Conservation (phyloP, 768 basidiomycete species). For the Imleria badia region DNA sequence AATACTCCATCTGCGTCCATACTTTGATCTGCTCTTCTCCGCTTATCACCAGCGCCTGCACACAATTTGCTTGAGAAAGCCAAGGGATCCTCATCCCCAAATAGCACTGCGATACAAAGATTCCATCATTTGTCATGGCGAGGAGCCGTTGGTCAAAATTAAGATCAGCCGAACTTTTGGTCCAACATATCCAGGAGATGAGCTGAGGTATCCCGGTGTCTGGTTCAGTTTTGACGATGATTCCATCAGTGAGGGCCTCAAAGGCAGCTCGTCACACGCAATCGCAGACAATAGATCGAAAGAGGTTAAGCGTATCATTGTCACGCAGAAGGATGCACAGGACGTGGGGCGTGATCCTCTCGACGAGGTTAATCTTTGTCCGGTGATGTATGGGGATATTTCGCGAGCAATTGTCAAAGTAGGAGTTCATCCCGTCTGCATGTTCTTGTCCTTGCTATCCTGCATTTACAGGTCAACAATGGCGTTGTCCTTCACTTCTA, state of each 20-base stretch:
- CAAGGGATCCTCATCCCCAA: slow-evolving; percentile 66
- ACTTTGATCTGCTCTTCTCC: slow-evolving; percentile 85
- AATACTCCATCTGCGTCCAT: slow-evolving; percentile 75
- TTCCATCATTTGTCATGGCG: slow-evolving; percentile 56
- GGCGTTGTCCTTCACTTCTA: slow-evolving; percentile 72
- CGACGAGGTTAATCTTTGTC: slow-evolving; percentile 66
- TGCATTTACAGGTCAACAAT: slow-evolving; percentile 55
- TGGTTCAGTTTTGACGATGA: slow-evolving; percentile 87
- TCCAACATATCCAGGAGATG: slow-evolving; percentile 78
- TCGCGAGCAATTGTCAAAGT: slow-evolving; percentile 69
- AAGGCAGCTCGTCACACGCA: slow-evolving; percentile 39
- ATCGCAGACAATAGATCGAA: slow-evolving; percentile 58
- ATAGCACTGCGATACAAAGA: slow-evolving; percentile 70
- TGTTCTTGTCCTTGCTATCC: background rate
- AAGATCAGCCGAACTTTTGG: slow-evolving; percentile 74
- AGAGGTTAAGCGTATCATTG: slow-evolving; percentile 73
- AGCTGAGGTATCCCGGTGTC: slow-evolving; percentile 77
- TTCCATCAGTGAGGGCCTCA: slow-evolving; percentile 52
- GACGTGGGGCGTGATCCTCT: slow-evolving; percentile 62
- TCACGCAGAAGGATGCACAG: slow-evolving; percentile 65
- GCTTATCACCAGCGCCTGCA: slow-evolving; percentile 75
- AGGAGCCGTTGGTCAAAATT: slow-evolving; percentile 60
- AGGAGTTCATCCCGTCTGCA: background rate
- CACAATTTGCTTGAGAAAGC: slow-evolving; percentile 69
- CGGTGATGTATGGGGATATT: slow-evolving; percentile 72